Evolutionary conservation across 2,329 filamentous ascomycete genomes (phyloP).

Genomic region (Xylariaceae sp.): DNA sequence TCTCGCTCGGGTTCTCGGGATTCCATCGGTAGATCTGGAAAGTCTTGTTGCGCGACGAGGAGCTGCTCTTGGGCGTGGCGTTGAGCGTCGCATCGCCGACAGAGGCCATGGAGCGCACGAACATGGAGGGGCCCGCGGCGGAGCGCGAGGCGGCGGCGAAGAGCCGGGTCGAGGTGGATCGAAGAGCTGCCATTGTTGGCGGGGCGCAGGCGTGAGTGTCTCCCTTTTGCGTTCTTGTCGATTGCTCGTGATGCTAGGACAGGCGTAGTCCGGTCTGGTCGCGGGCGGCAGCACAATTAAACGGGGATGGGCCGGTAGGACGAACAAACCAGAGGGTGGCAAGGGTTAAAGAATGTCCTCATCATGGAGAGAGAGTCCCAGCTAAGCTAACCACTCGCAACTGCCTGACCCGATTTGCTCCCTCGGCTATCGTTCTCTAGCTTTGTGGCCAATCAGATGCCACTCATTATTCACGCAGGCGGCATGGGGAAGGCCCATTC

Average conservation of each 20-base stretch:
- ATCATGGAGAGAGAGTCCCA: slow-evolving; percentile 24
- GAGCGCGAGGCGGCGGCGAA: slow-evolving; percentile 43
- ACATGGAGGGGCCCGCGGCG: slow-evolving; percentile 37
- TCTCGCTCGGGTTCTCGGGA: slow-evolving; percentile 83
- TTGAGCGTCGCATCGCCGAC: slow-evolving; percentile 56
- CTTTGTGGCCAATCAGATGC: slow-evolving; percentile 26
- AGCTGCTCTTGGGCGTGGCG: slow-evolving; percentile 53
- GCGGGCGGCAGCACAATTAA: not conserved
- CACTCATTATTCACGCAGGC: slow-evolving; percentile 30
- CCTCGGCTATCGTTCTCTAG: slow-evolving; percentile 28
- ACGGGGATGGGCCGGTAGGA: not conserved
- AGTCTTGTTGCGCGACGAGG: slow-evolving; percentile 69
- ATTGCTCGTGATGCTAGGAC: not conserved
- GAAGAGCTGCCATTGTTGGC: slow-evolving; percentile 55
- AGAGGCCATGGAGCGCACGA: slow-evolving; percentile 50
- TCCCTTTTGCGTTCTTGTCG: not conserved
- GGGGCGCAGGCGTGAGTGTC: slow-evolving; percentile 4
- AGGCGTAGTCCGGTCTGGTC: not conserved
- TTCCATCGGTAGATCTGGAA: slow-evolving; percentile 99
- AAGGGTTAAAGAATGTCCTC: slow-evolving; percentile 24
- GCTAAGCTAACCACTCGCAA: slow-evolving; percentile 1
- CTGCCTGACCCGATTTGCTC: slow-evolving; percentile 26
- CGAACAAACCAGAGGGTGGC: slow-evolving; percentile 19
- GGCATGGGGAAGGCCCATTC: not conserved
- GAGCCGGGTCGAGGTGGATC: slow-evolving; percentile 50